Evolutionary conservation across 495 filamentous ascomycete genomes (phyloP).

Genomic region (Tuber borchii): DNA sequence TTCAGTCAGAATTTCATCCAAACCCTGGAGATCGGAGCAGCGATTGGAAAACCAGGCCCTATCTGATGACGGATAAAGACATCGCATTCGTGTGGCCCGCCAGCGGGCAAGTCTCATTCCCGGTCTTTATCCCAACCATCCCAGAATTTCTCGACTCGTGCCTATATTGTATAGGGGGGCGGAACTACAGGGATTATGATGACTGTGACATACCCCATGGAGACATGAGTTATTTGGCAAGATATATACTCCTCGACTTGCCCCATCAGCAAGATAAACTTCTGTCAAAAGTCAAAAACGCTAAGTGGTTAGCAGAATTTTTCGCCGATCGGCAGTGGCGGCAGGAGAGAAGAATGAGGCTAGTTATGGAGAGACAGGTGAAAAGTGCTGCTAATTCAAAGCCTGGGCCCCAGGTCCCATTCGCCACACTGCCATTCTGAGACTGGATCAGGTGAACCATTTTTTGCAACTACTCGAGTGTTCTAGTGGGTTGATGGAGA

Average conservation of each 20-base stretch:
- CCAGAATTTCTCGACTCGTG: neutral
- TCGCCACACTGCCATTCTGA: neutral
- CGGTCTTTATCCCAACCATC: neutral
- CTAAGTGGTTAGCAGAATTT: neutral
- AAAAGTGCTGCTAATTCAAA: neutral
- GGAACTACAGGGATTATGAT: neutral
- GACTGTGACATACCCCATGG: neutral
- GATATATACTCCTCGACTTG: neutral
- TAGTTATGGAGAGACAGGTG: neutral
- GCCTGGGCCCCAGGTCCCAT: neutral
- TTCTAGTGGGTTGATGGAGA: neutral
- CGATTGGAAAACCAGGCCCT: neutral
- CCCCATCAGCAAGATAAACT: neutral
- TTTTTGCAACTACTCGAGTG: neutral
- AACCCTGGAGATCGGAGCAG: neutral
- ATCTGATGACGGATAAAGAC: neutral
- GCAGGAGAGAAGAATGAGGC: neutral
- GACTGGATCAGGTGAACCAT: neutral
- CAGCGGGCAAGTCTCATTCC: neutral
- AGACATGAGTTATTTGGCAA: neutral
- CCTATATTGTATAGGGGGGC: neutral
- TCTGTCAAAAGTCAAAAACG: neutral
- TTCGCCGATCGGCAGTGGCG: neutral
- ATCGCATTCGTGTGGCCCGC: neutral
- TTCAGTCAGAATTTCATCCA: neutral